Evolutionary conservation across 805 yeast genomes (phyloP).

Genomic region (Lipomyces mesembrius): DNA sequence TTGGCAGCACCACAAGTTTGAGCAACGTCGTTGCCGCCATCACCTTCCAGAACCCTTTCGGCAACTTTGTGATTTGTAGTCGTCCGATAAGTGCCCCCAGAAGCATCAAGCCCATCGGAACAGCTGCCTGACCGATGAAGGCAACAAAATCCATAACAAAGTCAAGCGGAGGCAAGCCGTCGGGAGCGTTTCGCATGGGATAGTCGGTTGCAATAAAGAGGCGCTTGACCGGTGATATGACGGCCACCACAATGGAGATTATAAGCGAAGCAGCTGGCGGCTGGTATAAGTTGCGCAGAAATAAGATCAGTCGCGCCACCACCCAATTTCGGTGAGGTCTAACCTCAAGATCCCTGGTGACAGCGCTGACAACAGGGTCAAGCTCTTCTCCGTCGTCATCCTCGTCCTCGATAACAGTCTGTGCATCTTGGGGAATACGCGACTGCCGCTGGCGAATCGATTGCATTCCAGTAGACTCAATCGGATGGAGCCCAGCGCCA

Average conservation of each 20-base stretch:
- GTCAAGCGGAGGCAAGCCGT: constrained; percentile 77
- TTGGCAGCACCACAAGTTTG: constrained; percentile 73
- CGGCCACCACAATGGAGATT: constrained; percentile 64
- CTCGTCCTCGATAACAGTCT: constrained; percentile 7
- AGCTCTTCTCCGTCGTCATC: constrained; percentile 36
- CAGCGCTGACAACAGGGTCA: constrained; percentile 36
- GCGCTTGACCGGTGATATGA: constrained; percentile 87
- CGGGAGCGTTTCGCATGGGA: constrained; percentile 78
- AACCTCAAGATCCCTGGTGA: constrained; percentile 23
- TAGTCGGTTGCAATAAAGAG: constrained; percentile 57
- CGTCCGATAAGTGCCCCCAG: constrained; percentile 89
- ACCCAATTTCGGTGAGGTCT: constrained; percentile 7
- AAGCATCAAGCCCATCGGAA: constrained; percentile 81
- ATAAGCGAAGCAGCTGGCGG: constrained; percentile 79
- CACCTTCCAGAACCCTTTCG: constrained; percentile 68
- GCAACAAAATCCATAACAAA: constrained; percentile 80
- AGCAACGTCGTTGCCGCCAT: constrained; percentile 60
- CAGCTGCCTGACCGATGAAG: constrained; percentile 84
- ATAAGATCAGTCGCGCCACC: constrained; percentile 21
- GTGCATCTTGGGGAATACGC: constrained; percentile 5
- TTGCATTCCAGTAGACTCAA: constrained; percentile 27
- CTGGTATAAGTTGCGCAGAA: constrained; percentile 58
- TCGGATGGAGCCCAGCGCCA: constrained; percentile 1
- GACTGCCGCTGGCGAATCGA: constrained; percentile 23
- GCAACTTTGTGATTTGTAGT: constrained; percentile 61